Evolutionary conservation across 371 early-diverging fungal species (phyloP).

Genomic region (Modicella reniformis): DNA sequence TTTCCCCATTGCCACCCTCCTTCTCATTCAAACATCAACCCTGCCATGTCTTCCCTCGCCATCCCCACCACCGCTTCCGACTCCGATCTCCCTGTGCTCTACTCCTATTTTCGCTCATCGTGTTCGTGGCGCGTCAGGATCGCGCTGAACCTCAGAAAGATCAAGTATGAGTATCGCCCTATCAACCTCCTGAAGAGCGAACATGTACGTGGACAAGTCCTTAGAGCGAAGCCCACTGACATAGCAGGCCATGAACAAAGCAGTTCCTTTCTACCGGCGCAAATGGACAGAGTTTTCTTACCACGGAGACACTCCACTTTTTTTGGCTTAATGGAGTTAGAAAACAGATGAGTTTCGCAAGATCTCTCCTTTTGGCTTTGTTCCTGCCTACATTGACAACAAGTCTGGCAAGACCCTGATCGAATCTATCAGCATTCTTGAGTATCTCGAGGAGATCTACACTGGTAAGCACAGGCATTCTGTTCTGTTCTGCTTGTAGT

Average conservation of each 20-base stretch:
- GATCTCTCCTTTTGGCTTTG: constrained; percentile 73
- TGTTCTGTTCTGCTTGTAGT: not conserved
- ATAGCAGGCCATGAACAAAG: not conserved
- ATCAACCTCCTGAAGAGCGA: constrained; percentile 79
- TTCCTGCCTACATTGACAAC: constrained; percentile 77
- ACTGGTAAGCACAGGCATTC: constrained; percentile 60
- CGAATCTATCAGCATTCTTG: constrained; percentile 86
- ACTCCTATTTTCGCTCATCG: constrained; percentile 81
- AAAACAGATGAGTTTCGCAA: constrained; percentile 61
- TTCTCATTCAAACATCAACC: not conserved
- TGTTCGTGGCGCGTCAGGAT: constrained; percentile 84
- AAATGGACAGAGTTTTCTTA: too few species aligned
- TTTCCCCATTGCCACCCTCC: not conserved
- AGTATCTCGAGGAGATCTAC: constrained; percentile 86
- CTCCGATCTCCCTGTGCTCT: constrained; percentile 64
- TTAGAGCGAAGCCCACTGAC: not conserved
- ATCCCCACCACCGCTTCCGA: too few species aligned
- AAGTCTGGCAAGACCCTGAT: constrained; percentile 62
- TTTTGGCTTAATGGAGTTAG: constrained; percentile 28
- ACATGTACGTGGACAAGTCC: constrained; percentile 60
- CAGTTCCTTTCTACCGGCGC: too few species aligned
- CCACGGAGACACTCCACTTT: too few species aligned
- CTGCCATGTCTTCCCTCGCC: constrained; percentile 18
- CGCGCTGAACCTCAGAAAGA: constrained; percentile 78
- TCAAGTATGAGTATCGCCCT: constrained; percentile 69